Base-by-base conservation (phyloP, 2,329 filamentous ascomycete genomes). In the Leptosphaerulina australis region DNA sequence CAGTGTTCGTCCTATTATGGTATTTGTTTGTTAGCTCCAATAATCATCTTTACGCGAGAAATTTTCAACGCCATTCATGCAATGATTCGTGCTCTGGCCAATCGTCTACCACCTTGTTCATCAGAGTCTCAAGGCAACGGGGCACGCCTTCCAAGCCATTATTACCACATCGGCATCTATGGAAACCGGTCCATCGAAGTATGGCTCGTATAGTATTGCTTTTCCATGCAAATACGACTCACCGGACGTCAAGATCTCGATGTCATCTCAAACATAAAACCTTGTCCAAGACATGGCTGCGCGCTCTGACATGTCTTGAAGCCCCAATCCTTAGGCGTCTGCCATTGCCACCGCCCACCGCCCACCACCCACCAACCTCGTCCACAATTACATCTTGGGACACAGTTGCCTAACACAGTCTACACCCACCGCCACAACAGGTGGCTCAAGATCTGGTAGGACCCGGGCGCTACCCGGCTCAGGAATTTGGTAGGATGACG, bases 1-100 rank as follows among this genome's bases (percentile, higher is more conserved):
- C 4, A 21, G 14, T 26, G n/a, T 50, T 38, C 21, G 12, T 25
- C 40, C 44, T 28, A 34, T 40, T 44, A 33, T 33, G 33, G 39
- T 44, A 44, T 37, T 17, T 44, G 33, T 28, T 30, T 29, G 41
- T 30, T 46, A 51, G 41, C 37, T 24, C 20, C 48, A 46, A 51
- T 51, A 37, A 51, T 46, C 12, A 45, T 51, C 24, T 22, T 14
- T 45, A 26, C 41, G 25, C 37, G 36, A 41, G 12, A 21, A 18
- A n/a, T 18, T 3, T n/a, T 12, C 31, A 21, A 21, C 21, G 11
- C 12, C 22, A 12, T 26, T 17, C 12, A 14, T 33, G 28, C 24
- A 7, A 20, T 20, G 21, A 30, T 21, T 9, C 28, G 25, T 37
- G 18, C 12, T 4, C 4, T 12, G n/a, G 17, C 4, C 31, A 34